These are phyloP conservation scores for Lagenaria siceraria DNA, from an alignment of 306 rosid genomes.

Conservation along the genomic window DNA sequence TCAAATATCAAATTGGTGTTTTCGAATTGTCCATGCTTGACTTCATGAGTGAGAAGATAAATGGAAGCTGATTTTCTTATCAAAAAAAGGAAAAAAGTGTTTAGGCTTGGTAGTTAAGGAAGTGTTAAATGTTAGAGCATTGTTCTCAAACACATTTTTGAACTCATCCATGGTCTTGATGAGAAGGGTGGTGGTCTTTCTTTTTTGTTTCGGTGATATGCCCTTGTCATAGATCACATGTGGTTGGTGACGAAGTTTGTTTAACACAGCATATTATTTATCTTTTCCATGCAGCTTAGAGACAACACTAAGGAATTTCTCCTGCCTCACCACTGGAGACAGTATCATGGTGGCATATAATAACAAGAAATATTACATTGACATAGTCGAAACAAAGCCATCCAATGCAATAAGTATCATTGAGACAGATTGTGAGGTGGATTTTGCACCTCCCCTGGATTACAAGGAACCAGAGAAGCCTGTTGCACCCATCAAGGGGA, in stretches of 20 bases:
- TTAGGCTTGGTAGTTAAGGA: background rate
- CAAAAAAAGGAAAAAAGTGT: background rate
- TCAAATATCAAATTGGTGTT: background rate
- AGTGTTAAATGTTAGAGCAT: background rate
- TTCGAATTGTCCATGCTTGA: background rate
- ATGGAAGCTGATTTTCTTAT: background rate
- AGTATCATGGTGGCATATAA: constrained; percentile 98
- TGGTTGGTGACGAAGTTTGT: background rate
- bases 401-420: constrained; percentile 81
- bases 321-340: constrained; percentile 88
- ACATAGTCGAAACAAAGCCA: constrained; percentile 84
- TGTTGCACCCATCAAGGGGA: constrained; percentile 34
- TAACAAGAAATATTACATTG: constrained; percentile 89
- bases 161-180: background rate
- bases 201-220: background rate
- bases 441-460: constrained; percentile 97
- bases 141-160: background rate
- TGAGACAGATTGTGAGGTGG: constrained; percentile 98
- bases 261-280: background rate
- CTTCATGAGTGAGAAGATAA: background rate
- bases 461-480: constrained; percentile 93
- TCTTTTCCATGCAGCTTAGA: constrained; percentile 20
- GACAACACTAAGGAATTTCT: constrained; percentile 86
- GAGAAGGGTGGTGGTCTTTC: background rate
- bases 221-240: background rate